Percentiles rank a stretch among this genome's conserved stretches.
Conservation (phyloP, 805 yeast genomes). For the Starmerella riodocensis region DNA sequence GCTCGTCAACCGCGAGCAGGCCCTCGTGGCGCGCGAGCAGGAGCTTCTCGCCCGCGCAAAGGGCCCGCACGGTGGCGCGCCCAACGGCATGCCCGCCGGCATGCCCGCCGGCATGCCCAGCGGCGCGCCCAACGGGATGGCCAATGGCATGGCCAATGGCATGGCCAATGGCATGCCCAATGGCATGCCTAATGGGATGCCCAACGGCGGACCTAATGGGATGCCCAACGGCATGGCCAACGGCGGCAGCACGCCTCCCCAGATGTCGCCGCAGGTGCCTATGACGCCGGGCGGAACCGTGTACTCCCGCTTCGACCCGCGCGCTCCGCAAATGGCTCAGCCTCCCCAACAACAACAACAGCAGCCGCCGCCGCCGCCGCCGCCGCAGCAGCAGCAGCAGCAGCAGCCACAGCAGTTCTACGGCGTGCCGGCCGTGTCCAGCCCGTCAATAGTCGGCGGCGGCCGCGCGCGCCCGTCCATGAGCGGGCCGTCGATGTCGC, state of each 20-base stretch:
- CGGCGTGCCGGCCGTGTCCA: not conserved
- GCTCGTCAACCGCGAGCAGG: constrained; percentile 17
- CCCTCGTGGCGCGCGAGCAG: constrained; percentile 9
- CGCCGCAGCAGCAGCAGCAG: not conserved
- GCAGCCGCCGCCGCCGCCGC: not conserved
- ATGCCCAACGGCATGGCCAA: not conserved
- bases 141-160: no score
- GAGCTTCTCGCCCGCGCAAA: no score
- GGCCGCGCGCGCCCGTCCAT: not conserved
- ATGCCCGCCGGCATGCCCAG: no score
- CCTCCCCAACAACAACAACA: not conserved
- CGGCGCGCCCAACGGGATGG: constrained; percentile 1
- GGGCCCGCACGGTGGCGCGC: no score
- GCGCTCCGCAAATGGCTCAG: constrained; percentile 9
- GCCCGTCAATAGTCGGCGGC: not conserved
- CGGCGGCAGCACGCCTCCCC: not conserved
- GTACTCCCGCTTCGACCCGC: constrained; percentile 17
- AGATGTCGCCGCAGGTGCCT: constrained; percentile 4
- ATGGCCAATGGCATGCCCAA: not conserved
- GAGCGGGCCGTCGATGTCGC: not conserved
- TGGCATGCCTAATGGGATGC: not conserved
- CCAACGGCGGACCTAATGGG: not conserved
- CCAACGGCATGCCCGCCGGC: no score
- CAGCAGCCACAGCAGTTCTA: not conserved
- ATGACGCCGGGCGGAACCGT: constrained; percentile 16